Conservation (phyloP, 2,329 filamentous ascomycete genomes). For the Botrytis porri region DNA sequence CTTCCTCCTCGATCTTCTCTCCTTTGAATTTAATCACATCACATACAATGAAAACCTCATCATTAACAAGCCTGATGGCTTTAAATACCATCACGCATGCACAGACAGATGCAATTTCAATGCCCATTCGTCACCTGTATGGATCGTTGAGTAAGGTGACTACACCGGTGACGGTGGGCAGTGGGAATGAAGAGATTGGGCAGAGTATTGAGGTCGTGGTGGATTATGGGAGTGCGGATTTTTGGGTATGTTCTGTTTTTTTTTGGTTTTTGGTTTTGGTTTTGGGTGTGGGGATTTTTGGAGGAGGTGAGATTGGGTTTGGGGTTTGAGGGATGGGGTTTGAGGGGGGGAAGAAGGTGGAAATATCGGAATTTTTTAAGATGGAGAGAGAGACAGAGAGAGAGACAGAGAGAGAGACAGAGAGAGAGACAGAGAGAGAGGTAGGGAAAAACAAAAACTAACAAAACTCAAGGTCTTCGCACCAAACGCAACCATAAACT, state of each 20-base stretch:
- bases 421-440: too few species aligned
- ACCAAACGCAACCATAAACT: slow-evolving; percentile 15
- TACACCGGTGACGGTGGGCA: neutral
- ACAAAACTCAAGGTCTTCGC: neutral
- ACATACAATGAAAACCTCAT: neutral
- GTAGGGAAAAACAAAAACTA: neutral
- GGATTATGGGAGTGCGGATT: slow-evolving; percentile 18
- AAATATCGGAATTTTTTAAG: neutral
- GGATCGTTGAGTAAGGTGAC: slow-evolving; percentile 1
- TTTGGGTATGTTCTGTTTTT: slow-evolving; percentile 10
- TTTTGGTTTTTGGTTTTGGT: neutral
- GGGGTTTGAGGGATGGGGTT: neutral
- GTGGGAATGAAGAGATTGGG: neutral
- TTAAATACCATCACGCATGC: neutral
- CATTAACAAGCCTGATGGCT: neutral
- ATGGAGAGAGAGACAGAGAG: too few species aligned
- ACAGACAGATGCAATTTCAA: neutral
- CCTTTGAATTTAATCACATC: neutral
- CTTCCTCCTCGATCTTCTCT: too few species aligned
- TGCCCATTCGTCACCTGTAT: slow-evolving; percentile 4
- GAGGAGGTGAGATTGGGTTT: neutral
- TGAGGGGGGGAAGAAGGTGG: neutral
- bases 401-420: too few species aligned
- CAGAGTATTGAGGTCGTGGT: slow-evolving; percentile 12
- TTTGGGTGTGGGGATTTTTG: too few species aligned